These are phyloP conservation scores for Apiospora rasikravindrae DNA, from an alignment of 2,329 filamentous ascomycete species.

Conservation along the genomic window DNA sequence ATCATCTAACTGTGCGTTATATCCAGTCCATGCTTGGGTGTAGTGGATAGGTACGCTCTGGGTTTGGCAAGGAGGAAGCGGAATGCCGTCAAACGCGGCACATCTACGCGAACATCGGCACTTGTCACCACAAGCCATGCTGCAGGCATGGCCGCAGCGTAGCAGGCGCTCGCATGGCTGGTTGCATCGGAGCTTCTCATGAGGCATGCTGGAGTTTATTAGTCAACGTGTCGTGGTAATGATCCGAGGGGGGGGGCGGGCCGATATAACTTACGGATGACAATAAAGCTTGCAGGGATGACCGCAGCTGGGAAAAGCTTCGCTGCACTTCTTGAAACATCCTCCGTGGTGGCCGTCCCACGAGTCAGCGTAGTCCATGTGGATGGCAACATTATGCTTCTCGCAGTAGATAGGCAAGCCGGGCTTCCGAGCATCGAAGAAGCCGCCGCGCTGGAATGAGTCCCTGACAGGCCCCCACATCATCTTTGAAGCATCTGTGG, in stretches of 20 bases:
- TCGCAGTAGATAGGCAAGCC: conserved; percentile 67
- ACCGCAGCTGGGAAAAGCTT: conserved; percentile 32
- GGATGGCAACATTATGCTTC: conserved; percentile 58
- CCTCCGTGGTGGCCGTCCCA: conserved; percentile 49
- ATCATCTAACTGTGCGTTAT: not conserved
- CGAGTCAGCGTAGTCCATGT: conserved; percentile 57
- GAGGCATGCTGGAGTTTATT: conserved; percentile 29
- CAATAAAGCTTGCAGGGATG: conserved; percentile 37
- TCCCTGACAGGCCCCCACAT: conserved; percentile 47
- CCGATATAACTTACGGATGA: conserved; percentile 36
- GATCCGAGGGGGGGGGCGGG: not conserved
- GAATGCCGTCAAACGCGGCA: not conserved
- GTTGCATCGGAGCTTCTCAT: conserved; percentile 34
- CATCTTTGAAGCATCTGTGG: conserved; percentile 45
- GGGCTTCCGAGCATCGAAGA: conserved; percentile 35
- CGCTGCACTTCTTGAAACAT: conserved; percentile 32
- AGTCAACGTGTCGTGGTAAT: not conserved
- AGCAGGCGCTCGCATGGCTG: conserved; percentile 34
- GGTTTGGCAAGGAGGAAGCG: not conserved
- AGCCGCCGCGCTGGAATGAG: conserved; percentile 46
- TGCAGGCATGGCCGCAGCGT: conserved; percentile 35
- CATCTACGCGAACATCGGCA: conserved; percentile 30
- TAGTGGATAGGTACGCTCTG: not conserved
- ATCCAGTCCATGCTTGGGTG: not conserved
- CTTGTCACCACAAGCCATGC: conserved; percentile 33